Base-by-base conservation (phyloP, 2,329 filamentous ascomycete genomes). In the Alternaria triticimaculans region DNA sequence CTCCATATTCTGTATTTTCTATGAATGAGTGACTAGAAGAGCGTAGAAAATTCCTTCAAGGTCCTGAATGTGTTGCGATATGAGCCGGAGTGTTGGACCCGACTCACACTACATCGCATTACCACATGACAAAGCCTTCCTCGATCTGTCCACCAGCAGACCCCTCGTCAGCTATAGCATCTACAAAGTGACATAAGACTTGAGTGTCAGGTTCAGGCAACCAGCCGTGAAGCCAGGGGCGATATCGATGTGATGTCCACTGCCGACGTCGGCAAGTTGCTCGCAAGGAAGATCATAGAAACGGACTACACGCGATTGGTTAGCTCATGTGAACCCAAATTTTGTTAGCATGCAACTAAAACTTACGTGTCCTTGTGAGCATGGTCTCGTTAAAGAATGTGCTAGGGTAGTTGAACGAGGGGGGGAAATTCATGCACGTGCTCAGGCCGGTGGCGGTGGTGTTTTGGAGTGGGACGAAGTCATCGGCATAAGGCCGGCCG, bases 181-280 rank as follows among this genome's bases (percentile, higher is more conserved):
- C 53, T 62, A 62, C 59, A 62, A 46, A 18, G 59, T 62, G 23
- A 62, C 23, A 54, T 46, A 57, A 30, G 64, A 66, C n/a, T 49
- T 25, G 12, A 66, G 60, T n/a, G 60, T 46, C 57, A 64, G 21
- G 4, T 15, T 50, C 33, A 26, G 25, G 51, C 64, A 66, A 28
- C 57, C 64, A 43, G 57, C 15, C 14, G 11, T n/a, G 14, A 53
- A 44, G 8, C 59, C 59, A 10, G 51, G 58, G 10, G 10, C n/a
- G 10, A 66, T 55, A n/a, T 66, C 64, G 11, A 66, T 33, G 3
- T 55, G 58, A 18, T 54, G 45, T 25, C 57, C 54, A 6, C 60
- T 54, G 7, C 30, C 26, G 6, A 30, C 30, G 20, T 11, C 25
- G 10, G 46, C 30, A n/a, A 51, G 59, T 30, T 53, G 58, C 46